Evolutionary conservation across 176 grass and related monocot species (phyloP), one percentile per base, ranked within the genome.

Genomic region (Oryza brachyantha): DNA sequence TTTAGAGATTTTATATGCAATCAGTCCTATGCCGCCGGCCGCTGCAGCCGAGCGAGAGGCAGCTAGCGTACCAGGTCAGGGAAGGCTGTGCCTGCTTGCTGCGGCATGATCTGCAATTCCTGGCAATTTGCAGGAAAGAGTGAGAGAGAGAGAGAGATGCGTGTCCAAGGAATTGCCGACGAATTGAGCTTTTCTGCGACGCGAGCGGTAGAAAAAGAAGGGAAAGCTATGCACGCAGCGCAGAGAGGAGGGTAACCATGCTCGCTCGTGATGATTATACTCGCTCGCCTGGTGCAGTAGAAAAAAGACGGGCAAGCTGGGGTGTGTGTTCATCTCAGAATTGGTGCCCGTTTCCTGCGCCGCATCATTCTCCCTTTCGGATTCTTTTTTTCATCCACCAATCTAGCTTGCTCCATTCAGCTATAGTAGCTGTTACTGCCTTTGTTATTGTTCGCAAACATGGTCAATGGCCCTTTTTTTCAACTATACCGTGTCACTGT

Each of bases 241-340:
- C 54, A 24, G 39, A 1, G 48, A 41, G 43, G 43, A 10, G 37
- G 5, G 40, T 64, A 75, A 77, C 81, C 83, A 85, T 64, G 86
- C 81, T 81, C 71, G 86, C 81, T 81, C 57, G 86, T 74, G 81
- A 88, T 88, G 71, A 88, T 84, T 80, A 58, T 57, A 34, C 63
- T 26, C 4, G 70, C 70, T 77, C 85, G 66, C 55, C 70, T 76
- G 76, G 75, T 60, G 45, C 74, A 74, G 74, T 29, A 57, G 8
- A 19, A 73, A 61, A 64, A 25, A 78, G 58, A 36, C 61, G 68
- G 50, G 34, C 46, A 14, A 22, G 46, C n/a, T n/a, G n/a, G n/a
- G n/a, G n/a, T n/a, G 46, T 21, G 46, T 16, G 55, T 25, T 35
- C 48, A 39, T 71, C 31, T 81, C 85, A 81, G 85, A 87, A 55